These are phyloP conservation scores for Polygonum aviculare DNA, from an alignment of 148 eudicot species.

Conservation along the genomic window DNA sequence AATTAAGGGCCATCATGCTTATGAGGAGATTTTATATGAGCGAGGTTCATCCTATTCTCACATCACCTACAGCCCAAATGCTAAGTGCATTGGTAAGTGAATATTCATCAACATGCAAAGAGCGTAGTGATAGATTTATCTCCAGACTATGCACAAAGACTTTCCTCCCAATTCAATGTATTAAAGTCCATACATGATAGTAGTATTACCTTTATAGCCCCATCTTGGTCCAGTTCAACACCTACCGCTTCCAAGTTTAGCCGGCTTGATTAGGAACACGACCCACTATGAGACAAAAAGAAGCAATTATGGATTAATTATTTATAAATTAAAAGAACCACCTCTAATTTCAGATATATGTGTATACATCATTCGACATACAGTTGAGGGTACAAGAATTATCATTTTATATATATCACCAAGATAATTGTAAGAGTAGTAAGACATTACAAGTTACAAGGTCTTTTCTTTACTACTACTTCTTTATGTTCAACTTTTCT, in stretches of 20 bases:
- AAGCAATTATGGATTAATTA: not conserved
- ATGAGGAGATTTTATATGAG: too few relatives aligned
- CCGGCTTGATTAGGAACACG: conserved; percentile 83
- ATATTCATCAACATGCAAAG: conserved; percentile 68
- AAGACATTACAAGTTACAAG: not conserved
- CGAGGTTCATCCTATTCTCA: conserved; percentile 78
- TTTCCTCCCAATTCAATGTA: not conserved
- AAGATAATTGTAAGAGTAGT: not conserved
- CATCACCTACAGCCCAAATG: conserved; percentile 98
- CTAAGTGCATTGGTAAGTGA: conserved; percentile 74
- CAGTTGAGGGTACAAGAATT: not conserved
- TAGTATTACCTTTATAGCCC: conserved; percentile 68
- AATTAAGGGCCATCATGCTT: too few relatives aligned
- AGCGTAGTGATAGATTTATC: not conserved
- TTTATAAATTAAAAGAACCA: not conserved
- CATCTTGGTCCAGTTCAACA: conserved; percentile 55
- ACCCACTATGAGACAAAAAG: conserved; percentile 28
- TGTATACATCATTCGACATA: not conserved
- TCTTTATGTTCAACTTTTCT: not conserved
- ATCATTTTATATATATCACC: not conserved
- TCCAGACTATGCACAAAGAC: not conserved
- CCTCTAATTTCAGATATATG: not conserved
- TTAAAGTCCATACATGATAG: not conserved
- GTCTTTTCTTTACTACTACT: not conserved
- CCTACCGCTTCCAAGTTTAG: conserved; percentile 75